Percentiles rank a stretch among this genome's conserved stretches.
phyloP scores from a whole-genome alignment of 345 rosid species.

The Arabis hirsuta region DNA sequence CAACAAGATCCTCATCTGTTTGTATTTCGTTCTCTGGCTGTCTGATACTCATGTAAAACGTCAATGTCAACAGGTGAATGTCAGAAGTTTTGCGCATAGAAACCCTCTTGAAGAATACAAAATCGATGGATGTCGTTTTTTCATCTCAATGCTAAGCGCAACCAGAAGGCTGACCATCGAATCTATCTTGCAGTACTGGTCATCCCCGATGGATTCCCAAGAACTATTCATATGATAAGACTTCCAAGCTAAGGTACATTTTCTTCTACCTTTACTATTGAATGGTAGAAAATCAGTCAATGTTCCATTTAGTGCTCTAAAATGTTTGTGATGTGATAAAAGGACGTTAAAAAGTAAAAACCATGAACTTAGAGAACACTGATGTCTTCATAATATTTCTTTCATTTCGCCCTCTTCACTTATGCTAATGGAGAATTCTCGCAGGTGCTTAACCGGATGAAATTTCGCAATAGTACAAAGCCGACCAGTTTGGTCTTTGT shows the following conservation, averaged over 20 bases:
- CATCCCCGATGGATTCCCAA: conserved; percentile 72
- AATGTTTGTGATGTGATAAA: not conserved
- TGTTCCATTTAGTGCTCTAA: not conserved
- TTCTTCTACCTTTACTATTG: not conserved
- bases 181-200: conserved; percentile 83
- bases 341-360: not conserved
- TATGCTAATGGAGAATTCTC: too few species aligned
- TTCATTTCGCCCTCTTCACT: not conserved
- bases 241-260: conserved; percentile 12
- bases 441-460: too few species aligned
- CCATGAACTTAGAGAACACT: not conserved
- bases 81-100: conserved; percentile 93
- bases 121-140: conserved; percentile 92
- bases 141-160: conserved; percentile 95
- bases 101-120: conserved; percentile 99
- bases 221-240: conserved; percentile 52
- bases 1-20: conserved; percentile 13
- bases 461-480: too few species aligned
- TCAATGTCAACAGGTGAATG: conserved; percentile 66
- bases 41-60: conserved; percentile 33
- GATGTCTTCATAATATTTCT: not conserved
- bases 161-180: conserved; percentile 84
- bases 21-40: not conserved
- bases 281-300: conserved; percentile 10
- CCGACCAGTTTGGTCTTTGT: too few species aligned